phyloP scores from a whole-genome alignment of 106 monocot species.

The Dendrobium nobile region DNA sequence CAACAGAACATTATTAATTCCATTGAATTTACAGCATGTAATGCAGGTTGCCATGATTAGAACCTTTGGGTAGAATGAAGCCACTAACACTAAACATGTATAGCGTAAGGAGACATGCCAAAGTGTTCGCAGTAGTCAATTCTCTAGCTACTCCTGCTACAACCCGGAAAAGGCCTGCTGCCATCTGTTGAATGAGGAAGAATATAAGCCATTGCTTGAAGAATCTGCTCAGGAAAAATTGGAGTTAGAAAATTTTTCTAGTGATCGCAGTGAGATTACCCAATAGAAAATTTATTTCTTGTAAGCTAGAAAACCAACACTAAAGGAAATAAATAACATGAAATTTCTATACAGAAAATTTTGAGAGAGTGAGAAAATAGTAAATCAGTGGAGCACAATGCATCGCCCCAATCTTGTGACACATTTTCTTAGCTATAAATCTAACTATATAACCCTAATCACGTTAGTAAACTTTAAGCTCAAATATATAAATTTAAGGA shows the following conservation, averaged over 20 bases:
- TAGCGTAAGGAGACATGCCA: constrained; percentile 13
- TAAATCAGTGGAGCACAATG: background rate
- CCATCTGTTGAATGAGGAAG: constrained; percentile 58
- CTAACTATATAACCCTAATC: background rate
- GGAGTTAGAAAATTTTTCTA: background rate
- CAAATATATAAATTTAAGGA: background rate
- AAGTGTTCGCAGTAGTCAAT: constrained; percentile 3
- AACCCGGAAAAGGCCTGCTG: constrained; percentile 64
- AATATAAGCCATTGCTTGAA: constrained; percentile 51
- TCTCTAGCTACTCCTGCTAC: constrained; percentile 45
- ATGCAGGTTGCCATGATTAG: background rate
- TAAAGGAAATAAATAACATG: background rate
- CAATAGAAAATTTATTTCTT: background rate
- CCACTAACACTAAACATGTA: constrained; percentile 62
- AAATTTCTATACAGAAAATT: background rate
- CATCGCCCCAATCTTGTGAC: background rate
- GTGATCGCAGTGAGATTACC: background rate
- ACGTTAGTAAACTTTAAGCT: background rate
- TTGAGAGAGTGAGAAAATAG: background rate
- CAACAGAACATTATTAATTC: background rate
- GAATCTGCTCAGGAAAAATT: constrained; percentile 33
- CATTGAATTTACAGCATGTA: background rate
- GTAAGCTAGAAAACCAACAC: background rate
- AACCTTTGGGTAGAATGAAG: constrained; percentile 65
- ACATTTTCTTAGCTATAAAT: background rate